Evolutionary conservation across 2,329 filamentous ascomycete genomes (phyloP).

Genomic region (Xylariaceae sp.): DNA sequence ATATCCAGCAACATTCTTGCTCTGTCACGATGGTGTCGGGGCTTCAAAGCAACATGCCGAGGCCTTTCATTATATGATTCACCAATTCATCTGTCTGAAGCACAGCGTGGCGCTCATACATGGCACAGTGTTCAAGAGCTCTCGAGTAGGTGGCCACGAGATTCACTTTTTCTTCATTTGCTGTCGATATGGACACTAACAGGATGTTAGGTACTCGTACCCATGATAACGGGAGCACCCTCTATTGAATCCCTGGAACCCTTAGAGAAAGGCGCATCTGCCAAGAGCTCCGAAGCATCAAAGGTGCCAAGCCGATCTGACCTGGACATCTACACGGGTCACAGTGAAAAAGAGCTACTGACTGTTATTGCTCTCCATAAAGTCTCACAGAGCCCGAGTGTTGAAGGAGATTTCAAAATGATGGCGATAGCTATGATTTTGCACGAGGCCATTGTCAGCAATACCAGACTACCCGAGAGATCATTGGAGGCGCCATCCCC

Average conservation of each 20-base stretch:
- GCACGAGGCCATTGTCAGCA: constrained; percentile 9
- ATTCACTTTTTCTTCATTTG: not conserved
- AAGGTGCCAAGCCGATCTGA: not conserved
- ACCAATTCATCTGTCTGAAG: constrained; percentile 12
- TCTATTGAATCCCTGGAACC: not conserved
- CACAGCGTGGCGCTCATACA: constrained; percentile 16
- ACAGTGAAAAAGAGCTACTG: constrained; percentile 11
- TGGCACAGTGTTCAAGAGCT: constrained; percentile 18
- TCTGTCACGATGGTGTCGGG: constrained; percentile 58
- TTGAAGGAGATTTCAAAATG: not conserved
- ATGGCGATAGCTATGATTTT: constrained; percentile 9
- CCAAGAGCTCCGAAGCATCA: not conserved
- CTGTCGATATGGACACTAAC: not conserved
- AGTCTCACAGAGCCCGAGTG: not conserved
- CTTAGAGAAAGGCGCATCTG: not conserved
- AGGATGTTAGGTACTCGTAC: constrained; percentile 7
- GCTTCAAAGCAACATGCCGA: not conserved
- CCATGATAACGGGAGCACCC: constrained; percentile 11
- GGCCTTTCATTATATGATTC: constrained; percentile 16
- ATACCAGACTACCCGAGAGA: constrained; percentile 9
- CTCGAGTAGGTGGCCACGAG: constrained; percentile 13
- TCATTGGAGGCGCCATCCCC: not conserved
- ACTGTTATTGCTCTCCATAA: constrained; percentile 5
- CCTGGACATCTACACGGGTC: constrained; percentile 7
- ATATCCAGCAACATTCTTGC: constrained; percentile 59